Conservation (phyloP, 768 basidiomycete species). For the Phaeolepiota aurea region DNA sequence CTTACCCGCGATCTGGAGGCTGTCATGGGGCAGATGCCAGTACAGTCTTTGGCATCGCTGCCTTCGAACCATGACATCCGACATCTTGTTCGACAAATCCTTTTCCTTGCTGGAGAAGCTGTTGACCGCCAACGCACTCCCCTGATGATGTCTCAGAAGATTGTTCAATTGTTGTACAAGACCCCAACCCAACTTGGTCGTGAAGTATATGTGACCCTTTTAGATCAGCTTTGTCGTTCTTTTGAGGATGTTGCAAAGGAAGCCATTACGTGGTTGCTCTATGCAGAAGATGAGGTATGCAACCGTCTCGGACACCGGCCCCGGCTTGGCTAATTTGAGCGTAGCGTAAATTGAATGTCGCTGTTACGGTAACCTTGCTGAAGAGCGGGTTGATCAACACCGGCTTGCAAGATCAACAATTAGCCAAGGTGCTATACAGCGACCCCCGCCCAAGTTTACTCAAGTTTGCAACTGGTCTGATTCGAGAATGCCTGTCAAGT, state of each 20-base stretch:
- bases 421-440: conserved; percentile 76
- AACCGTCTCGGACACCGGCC: too few relatives aligned
- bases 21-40: conserved; percentile 65
- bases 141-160: conserved; percentile 90
- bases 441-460: conserved; percentile 73
- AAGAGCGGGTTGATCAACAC: conserved; percentile 75
- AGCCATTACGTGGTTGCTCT: conserved; percentile 92
- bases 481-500: conserved; percentile 78
- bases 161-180: conserved; percentile 92
- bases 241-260: conserved; percentile 95
- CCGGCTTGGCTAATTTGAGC: conserved; percentile 7
- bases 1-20: conserved; percentile 69
- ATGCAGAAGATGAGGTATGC: conserved; percentile 90
- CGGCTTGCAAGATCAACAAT: conserved; percentile 77
- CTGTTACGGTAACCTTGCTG: conserved; percentile 85
- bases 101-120: conserved; percentile 74
- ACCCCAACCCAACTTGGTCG: conserved; percentile 77
- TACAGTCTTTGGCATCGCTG: conserved; percentile 58
- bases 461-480: conserved; percentile 74
- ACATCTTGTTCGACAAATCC: conserved; percentile 74
- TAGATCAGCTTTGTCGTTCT: conserved; percentile 82
- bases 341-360: conserved; percentile 93
- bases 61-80: conserved; percentile 85
- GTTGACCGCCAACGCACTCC: conserved; percentile 80
- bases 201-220: conserved; percentile 85